Evolutionary conservation across 2,329 filamentous ascomycete species (phyloP), one percentile per base, ranked within the genome.

Genomic region (Neonectria sp.): DNA sequence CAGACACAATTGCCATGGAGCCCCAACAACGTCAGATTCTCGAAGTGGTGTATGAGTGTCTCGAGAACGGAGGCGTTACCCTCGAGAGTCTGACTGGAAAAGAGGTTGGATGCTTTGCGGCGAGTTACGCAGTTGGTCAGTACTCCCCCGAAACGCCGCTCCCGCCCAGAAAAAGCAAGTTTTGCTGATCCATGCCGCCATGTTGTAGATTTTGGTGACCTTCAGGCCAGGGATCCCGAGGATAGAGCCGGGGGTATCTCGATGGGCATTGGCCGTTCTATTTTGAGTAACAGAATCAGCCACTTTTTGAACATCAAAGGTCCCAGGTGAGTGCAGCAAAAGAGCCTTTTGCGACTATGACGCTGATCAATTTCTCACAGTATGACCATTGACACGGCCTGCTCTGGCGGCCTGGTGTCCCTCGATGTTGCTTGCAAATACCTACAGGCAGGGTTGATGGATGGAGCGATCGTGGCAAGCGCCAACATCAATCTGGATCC

Each of bases 331-430:
- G 29, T 24, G 12, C 27, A 24, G 2, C n/a, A 15, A 4, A 25
- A 15, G 21, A 33, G 6, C n/a, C 12, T 24, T 35, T 33, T 4
- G 31, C 6, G 12, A 15, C 2, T 53, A 15, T 53, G 51, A 35
- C n/a, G 27, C 51, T 53, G 17, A 53, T 21, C 12, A 12, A 8
- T 17, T 21, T 12, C 12, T 8, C 12, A 13, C 21, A 53, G 83
- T 65, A 77, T 86, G 68, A 86, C 83, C 0, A 76, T 88, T n/a
- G 85, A 88, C 56, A 88, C 86, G 0, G 86, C 84, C 13, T 89
- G 86, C 73, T 86, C 84, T 3, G 81, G 81, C 17, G 82, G 81
- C 33, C 74, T 88, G 24, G 80, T 85, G 4, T 82, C 81, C 0
- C 76, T 88, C 0, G 82, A 88, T 68, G 75, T 83, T 15, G 86